Percentiles rank a stretch among this genome's conserved stretches.
phyloP scores from a whole-genome alignment of 768 basidiomycete species.

The Pleurotus pulmonarius region DNA sequence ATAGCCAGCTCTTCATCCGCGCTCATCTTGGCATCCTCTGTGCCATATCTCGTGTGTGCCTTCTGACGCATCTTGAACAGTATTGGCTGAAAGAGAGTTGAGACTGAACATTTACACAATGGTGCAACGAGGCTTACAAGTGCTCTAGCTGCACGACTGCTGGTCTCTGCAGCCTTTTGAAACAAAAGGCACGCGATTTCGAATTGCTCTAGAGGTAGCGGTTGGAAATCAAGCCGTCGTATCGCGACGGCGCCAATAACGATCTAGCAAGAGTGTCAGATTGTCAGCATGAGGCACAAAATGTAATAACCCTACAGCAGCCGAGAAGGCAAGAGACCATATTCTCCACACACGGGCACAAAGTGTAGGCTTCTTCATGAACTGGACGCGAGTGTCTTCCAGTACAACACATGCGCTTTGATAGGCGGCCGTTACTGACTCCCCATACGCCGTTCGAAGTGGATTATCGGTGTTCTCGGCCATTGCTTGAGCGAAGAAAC shows the following conservation, averaged over 20 bases:
- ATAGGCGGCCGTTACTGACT: constrained; percentile 51
- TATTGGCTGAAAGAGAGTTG: constrained; percentile 32
- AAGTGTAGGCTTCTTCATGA: constrained; percentile 38
- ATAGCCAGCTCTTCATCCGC: background rate
- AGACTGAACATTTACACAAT: background rate
- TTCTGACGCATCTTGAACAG: constrained; percentile 41
- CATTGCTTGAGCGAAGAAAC: constrained; percentile 56
- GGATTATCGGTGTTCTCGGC: constrained; percentile 44
- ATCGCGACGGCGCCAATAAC: constrained; percentile 54
- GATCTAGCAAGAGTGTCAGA: constrained; percentile 27
- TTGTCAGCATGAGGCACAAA: background rate
- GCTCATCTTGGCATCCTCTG: background rate
- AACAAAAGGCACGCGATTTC: constrained; percentile 45
- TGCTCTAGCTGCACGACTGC: constrained; percentile 45
- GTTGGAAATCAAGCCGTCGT: constrained; percentile 38
- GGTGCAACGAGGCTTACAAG: constrained; percentile 28
- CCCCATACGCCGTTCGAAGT: constrained; percentile 40
- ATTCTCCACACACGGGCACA: constrained; percentile 53
- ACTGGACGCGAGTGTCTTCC: constrained; percentile 35
- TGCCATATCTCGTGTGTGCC: constrained; percentile 17
- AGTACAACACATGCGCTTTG: constrained; percentile 46
- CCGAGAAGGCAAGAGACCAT: constrained; percentile 55
- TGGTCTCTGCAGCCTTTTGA: constrained; percentile 36
- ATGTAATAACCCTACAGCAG: constrained; percentile 36
- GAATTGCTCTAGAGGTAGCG: constrained; percentile 42